These are phyloP conservation scores for Flaveria ramosissima DNA, from an alignment of 129 eudicot species.

Conservation along the genomic window DNA sequence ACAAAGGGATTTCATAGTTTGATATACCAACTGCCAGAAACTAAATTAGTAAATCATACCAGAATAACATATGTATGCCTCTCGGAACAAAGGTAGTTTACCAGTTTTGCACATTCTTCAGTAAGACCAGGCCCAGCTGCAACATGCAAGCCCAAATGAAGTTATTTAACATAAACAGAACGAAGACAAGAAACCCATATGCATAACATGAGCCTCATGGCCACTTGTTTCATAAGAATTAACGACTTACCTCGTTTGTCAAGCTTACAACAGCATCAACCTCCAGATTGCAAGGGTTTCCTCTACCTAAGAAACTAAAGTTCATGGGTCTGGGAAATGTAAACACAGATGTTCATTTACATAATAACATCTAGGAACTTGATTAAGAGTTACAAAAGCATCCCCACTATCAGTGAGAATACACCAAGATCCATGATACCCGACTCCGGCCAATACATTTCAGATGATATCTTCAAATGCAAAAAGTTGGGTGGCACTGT, in stretches of 20 bases:
- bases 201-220: neutral
- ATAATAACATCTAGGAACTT: conserved; percentile 73
- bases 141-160: neutral
- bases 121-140: too few relatives aligned
- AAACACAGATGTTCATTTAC: conserved; percentile 58
- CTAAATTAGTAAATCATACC: too few relatives aligned
- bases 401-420: conserved; percentile 67
- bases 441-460: neutral
- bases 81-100: too few relatives aligned
- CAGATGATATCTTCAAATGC: too few relatives aligned
- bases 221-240: neutral
- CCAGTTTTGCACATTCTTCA: too few relatives aligned
- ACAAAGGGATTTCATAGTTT: too few relatives aligned
- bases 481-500: too few relatives aligned
- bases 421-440: conserved; percentile 60
- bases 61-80: too few relatives aligned
- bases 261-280: conserved; percentile 98
- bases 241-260: conserved; percentile 74
- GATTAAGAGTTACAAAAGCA: conserved; percentile 76
- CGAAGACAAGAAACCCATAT: neutral
- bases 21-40: too few relatives aligned
- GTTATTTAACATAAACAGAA: neutral
- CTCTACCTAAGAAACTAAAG: conserved; percentile 55
- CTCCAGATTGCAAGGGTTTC: conserved; percentile 73
- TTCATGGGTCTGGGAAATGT: conserved; percentile 70